A percentile compares a stretch with the other conserved stretches of the same genome.
These are phyloP conservation scores for Penicillium sp. DNA, from an alignment of 2,329 filamentous ascomycete species.

Conservation along the genomic window DNA sequence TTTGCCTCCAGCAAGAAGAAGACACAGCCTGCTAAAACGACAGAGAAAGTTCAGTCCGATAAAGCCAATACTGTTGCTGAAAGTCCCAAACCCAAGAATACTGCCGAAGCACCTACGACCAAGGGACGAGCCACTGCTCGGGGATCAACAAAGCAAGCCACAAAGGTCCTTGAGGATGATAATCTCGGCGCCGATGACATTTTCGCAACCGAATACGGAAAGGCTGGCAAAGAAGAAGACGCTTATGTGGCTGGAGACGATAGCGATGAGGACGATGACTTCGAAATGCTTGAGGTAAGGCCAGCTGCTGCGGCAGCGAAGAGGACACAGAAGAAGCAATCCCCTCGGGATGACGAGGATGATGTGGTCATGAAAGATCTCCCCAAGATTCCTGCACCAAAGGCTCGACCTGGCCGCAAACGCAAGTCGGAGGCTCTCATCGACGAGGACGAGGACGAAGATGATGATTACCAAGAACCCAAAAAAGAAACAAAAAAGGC, in stretches of 20 bases:
- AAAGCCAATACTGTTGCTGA: conserved; percentile 18
- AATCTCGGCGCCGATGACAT: conserved; percentile 76
- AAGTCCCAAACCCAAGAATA: conserved; percentile 16
- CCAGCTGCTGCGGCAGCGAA: conserved; percentile 56
- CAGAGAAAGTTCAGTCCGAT: conserved; percentile 6
- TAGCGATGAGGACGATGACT: conserved; percentile 54
- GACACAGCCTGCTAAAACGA: conserved; percentile 43
- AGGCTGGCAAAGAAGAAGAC: conserved; percentile 60
- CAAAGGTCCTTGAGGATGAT: conserved; percentile 58
- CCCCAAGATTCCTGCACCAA: conserved; percentile 44
- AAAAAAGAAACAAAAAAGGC: conserved; percentile 57
- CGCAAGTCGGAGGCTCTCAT: conserved; percentile 57
- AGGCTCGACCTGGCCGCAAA: conserved; percentile 48
- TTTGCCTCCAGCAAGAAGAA: conserved; percentile 60
- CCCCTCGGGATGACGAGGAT: conserved; percentile 36
- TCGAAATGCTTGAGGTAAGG: conserved; percentile 61
- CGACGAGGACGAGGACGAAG: conserved; percentile 51
- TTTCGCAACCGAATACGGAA: conserved; percentile 70
- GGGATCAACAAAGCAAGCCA: conserved; percentile 34
- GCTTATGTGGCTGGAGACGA: conserved; percentile 67
- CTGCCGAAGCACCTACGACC: conserved; percentile 18
- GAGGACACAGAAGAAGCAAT: conserved; percentile 37
- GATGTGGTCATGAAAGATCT: conserved; percentile 56
- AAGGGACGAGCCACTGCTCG: conserved; percentile 12
- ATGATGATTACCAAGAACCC: conserved; percentile 51